A percentile compares a stretch with the other conserved stretches of the same genome.
Conservation (phyloP, 73 alveolate genomes). For the Paramecium octaurelia region DNA sequence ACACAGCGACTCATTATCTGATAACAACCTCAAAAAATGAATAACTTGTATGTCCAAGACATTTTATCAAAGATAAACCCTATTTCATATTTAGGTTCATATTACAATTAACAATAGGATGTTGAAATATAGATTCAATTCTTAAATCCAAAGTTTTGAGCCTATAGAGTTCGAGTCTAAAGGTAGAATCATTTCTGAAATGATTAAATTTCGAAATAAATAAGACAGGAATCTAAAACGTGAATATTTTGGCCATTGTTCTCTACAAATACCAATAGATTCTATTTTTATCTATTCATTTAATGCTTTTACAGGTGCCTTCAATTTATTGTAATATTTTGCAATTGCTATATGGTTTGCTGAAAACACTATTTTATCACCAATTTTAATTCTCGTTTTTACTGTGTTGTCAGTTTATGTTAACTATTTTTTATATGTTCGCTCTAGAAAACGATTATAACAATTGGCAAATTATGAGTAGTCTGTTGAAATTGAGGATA, state of each 20-base stretch:
- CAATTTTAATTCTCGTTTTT: background rate
- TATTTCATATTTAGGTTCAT: background rate
- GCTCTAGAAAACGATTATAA: background rate
- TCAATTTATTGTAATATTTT: background rate
- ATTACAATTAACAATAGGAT: background rate
- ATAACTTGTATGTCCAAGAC: background rate
- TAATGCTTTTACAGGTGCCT: background rate
- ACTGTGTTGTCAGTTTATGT: background rate
- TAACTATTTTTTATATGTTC: background rate
- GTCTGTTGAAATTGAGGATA: background rate
- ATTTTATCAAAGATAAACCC: background rate
- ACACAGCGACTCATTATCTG: background rate
- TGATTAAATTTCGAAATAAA: background rate
- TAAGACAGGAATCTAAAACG: background rate
- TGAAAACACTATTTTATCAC: background rate
- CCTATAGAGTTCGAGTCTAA: background rate
- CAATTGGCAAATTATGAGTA: background rate
- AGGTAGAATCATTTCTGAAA: background rate
- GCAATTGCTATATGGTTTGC: background rate
- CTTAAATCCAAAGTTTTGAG: background rate
- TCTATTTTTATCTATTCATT: background rate
- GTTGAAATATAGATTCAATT: background rate
- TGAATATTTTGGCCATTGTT: background rate
- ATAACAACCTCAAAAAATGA: background rate
- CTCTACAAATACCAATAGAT: background rate